These are phyloP conservation scores for Chlamydomonas asymmetrica DNA, from an alignment of 139 green algal genomes.

Conservation along the genomic window DNA sequence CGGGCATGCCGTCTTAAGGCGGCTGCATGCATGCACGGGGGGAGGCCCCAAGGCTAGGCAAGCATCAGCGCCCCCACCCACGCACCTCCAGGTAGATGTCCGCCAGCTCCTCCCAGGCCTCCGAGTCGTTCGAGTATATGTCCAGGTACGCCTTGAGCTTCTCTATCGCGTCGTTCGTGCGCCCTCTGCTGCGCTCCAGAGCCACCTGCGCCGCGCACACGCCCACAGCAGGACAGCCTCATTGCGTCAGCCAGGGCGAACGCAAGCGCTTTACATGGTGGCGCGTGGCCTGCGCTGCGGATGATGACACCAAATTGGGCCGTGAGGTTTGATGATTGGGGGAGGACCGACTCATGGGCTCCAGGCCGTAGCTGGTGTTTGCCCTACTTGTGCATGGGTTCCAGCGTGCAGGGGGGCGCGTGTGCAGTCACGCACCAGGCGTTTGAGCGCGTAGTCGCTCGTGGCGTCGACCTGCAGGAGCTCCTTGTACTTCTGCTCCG, in stretches of 20 bases:
- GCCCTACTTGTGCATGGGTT: not conserved
- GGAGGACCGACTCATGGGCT: no score
- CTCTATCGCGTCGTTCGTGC: constrained; percentile 55
- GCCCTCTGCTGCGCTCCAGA: constrained; percentile 55
- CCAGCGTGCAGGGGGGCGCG: not conserved
- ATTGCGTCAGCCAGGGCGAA: not conserved
- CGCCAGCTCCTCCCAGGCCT: constrained; percentile 84
- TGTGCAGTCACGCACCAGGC: constrained; percentile 52
- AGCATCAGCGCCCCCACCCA: not conserved
- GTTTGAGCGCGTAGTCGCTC: constrained; percentile 65
- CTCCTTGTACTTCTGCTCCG: constrained; percentile 61
- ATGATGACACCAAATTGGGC: no score
- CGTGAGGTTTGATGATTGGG: not conserved
- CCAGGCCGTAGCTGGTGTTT: no score
- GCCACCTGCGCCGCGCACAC: constrained; percentile 46
- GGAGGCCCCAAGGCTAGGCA: no score
- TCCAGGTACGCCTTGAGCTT: constrained; percentile 71
- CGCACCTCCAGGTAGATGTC: constrained; percentile 78
- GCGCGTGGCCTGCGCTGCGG: no score
- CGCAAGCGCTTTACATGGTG: not conserved
- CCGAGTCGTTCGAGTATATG: constrained; percentile 63
- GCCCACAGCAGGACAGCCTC: not conserved
- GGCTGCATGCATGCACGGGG: no score
- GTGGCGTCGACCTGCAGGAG: constrained; percentile 54
- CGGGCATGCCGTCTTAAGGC: no score